Evolutionary conservation across 1,284 basidiomycete species (phyloP).

Genomic region (Mycena sp.): DNA sequence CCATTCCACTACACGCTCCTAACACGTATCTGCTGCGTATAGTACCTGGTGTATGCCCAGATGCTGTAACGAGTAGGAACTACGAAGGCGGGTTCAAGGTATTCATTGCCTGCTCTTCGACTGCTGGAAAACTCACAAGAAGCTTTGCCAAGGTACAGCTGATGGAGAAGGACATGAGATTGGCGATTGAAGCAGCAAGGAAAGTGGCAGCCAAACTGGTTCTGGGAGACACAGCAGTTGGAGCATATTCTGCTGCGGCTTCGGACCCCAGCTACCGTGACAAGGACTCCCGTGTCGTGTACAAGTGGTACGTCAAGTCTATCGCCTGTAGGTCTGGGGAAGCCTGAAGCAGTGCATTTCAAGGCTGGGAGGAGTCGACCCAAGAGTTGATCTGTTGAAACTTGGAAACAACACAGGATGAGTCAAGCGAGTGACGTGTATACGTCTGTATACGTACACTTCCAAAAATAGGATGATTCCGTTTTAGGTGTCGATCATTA

Average conservation of each 20-base stretch:
- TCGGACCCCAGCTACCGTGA: slow-evolving; percentile 48
- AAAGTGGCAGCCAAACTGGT: slow-evolving; percentile 47
- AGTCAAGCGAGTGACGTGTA: no score
- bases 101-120: background rate
- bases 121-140: background rate
- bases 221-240: slow-evolving; percentile 46
- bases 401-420: background rate
- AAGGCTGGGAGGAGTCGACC: no score
- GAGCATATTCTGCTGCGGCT: slow-evolving; percentile 47
- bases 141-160: slow-evolving; percentile 42
- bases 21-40: no score
- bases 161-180: slow-evolving; percentile 53
- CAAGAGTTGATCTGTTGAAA: background rate
- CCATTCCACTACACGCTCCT: no score
- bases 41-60: slow-evolving; percentile 50
- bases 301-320: slow-evolving; percentile 45
- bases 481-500: no score
- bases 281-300: slow-evolving; percentile 48
- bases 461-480: no score
- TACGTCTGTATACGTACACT: no score
- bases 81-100: slow-evolving; percentile 54
- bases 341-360: background rate
- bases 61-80: slow-evolving; percentile 50
- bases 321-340: background rate
- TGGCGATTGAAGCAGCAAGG: slow-evolving; percentile 47